phyloP scores from a whole-genome alignment of 139 green algal genomes.

The Micractinium sp. region DNA sequence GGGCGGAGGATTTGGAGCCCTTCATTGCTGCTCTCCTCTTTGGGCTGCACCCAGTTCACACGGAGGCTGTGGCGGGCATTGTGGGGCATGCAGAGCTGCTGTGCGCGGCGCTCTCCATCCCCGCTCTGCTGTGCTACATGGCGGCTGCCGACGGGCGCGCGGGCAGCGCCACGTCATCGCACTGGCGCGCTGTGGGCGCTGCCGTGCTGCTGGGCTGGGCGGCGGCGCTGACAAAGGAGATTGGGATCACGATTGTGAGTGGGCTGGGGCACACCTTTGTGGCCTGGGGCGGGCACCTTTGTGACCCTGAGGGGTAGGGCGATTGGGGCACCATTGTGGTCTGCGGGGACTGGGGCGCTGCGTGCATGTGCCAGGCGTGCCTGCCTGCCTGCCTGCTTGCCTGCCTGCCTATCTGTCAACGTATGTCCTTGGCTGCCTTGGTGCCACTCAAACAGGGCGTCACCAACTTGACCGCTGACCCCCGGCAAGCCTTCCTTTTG shows the following conservation, averaged over 20 bases:
- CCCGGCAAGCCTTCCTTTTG: neutral
- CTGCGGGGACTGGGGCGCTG: too few relatives aligned
- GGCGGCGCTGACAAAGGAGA: slow-evolving; percentile 81
- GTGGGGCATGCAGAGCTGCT: slow-evolving; percentile 82
- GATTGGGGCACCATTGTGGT: too few relatives aligned
- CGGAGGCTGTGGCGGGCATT: slow-evolving; percentile 80
- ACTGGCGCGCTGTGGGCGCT: slow-evolving; percentile 55
- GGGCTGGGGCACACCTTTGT: neutral
- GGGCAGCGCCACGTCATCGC: neutral
- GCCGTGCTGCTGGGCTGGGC: slow-evolving; percentile 49
- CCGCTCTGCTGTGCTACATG: slow-evolving; percentile 68
- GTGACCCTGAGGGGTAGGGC: too few relatives aligned
- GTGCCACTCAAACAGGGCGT: neutral
- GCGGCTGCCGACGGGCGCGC: slow-evolving; percentile 41
- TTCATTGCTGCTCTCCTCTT: slow-evolving; percentile 68
- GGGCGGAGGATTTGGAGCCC: slow-evolving; percentile 32
- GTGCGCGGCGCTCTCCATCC: slow-evolving; percentile 55
- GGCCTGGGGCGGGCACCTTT: too few relatives aligned
- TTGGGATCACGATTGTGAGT: slow-evolving; percentile 76
- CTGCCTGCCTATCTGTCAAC: neutral
- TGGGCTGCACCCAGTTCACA: slow-evolving; percentile 77
- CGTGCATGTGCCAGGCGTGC: too few relatives aligned
- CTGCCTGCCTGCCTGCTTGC: neutral
- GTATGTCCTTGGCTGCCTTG: neutral
- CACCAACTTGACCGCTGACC: neutral